Base-by-base conservation (phyloP, 345 rosid genomes). In the Dipteronia dyeriana region DNA sequence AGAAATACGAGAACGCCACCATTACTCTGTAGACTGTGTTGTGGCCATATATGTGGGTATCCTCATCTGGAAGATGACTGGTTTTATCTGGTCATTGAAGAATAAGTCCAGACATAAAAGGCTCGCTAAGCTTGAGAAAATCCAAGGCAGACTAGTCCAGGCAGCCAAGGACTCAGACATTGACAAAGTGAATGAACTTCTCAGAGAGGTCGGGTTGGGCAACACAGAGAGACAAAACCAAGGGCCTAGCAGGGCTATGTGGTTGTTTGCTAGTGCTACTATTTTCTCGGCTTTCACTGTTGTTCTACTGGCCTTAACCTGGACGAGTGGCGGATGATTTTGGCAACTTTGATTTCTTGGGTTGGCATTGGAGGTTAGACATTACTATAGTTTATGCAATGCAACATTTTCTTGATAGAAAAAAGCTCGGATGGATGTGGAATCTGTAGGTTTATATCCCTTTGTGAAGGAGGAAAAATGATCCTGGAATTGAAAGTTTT, bases 1-100 rank as follows among this genome's bases (percentile, higher is more conserved):
- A 71, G 99, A 95, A 79, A 65, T 93, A 74, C 79, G 98, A 51
- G 99, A 95, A 76, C 92, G 94, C 25, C 94, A 95, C 86, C 98
- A 95, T 81, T 95, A 95, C 75, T 82, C 89, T 0, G 97, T 93
- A 5, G 99, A 95, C 84, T 95, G 99, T 71, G 59, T 95, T 0
- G 97, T 89, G 59, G 98, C 98, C 67, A 92, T 95, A 63, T 95
- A 95, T 4, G 96, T 93, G 0, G 99, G 97, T 38, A 78, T 95
- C 66, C 94, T 95, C 74, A 88, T 95, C 0, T 95, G 99, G 99
- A 92, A 92, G 86, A 89, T 93, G 94, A 95, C 97, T 0, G 94
- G 92, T 74, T 91, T 87, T 81, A 81, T 95, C 45, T 93, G 99
- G 99, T 89, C 91, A 53, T 66, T 38, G 38, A 86, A 82, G 66